Evolutionary conservation across 202 grass and related monocot species (phyloP), one percentile per base, ranked within the genome.

Genomic region (Panicum virgatum): DNA sequence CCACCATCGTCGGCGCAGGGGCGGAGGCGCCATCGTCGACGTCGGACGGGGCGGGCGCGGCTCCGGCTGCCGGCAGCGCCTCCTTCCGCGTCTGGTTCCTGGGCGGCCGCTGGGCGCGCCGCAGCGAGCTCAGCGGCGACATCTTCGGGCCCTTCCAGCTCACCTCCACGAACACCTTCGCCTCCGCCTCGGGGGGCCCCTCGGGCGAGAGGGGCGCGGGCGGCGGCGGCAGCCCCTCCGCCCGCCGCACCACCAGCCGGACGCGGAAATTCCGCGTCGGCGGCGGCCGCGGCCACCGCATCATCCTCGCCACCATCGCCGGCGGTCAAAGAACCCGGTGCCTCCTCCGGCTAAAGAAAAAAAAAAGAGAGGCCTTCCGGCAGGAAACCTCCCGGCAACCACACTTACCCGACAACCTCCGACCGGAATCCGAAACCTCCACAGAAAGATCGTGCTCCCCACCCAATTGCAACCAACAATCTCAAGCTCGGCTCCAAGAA

Each of bases 221-320:
- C 32, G 32, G 25, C 1, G 6, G 12, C 5, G 13, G 43, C 37
- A 85, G 83, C 0, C 93, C 88, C 84, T 93, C 93, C 6, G 79
- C 82, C 71, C 89, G 85, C 20, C 69, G 78, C 54, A 99, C 89
- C 66, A 96, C 86, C 8, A 99, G 82, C 47, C 85, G 77, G 16
- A 95, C 87, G 72, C 72, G 61, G 71, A 96, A 96, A 70, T 93
- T 90, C 48, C 83, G 65, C 53, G 91, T 78, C 50, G 83, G 62
- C 43, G 87, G 85, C 14, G 91, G 96, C 87, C 93, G 94, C 19
- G 96, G 92, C 96, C 93, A 99, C 86, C 86, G 71, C 80, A 94
- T 91, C 83, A 94, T 79, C 90, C 79, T 94, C 78, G 78, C 66
- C 64, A 88, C 78, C 89, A 93, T 92, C 53, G 51, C 63, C 22